Evolutionary conservation across 228 moss, liverwort and hornwort species (phyloP).

Genomic region (Sphagnum fallax): DNA sequence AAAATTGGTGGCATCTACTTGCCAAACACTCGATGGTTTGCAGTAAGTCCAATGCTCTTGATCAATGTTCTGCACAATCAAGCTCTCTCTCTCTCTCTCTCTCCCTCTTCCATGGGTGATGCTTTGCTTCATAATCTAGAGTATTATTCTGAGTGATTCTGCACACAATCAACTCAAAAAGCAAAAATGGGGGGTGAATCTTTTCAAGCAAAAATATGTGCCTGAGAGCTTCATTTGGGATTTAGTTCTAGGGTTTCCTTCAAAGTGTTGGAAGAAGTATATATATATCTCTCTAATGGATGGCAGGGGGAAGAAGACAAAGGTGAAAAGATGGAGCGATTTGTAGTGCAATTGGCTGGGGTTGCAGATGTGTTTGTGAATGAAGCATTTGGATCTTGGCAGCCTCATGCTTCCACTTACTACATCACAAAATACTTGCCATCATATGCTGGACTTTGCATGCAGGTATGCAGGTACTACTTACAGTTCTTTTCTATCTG

Average conservation of each 20-base stretch:
- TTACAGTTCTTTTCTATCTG: not conserved
- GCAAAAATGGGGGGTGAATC: no score
- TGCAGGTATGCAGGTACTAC: slow-evolving; percentile 44
- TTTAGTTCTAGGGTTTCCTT: no score
- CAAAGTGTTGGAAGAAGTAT: no score
- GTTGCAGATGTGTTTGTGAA: slow-evolving; percentile 88
- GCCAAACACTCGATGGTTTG: slow-evolving; percentile 89
- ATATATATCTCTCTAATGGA: no score
- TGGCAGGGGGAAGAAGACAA: slow-evolving; percentile 77
- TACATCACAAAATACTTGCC: slow-evolving; percentile 81
- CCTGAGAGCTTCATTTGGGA: no score
- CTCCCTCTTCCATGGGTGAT: no score
- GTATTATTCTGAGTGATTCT: no score
- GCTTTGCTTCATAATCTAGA: no score
- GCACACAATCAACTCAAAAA: not conserved
- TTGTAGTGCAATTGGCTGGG: slow-evolving; percentile 83
- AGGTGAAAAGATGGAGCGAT: slow-evolving; percentile 70
- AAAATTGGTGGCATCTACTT: slow-evolving; percentile 91
- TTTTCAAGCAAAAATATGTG: no score
- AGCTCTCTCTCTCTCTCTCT: not conserved
- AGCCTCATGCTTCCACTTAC: slow-evolving; percentile 75
- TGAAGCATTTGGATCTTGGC: slow-evolving; percentile 95
- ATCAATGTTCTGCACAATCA: not conserved
- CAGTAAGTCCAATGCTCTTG: slow-evolving; percentile 19
- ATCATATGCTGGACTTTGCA: slow-evolving; percentile 79